Base-by-base conservation (phyloP, 75 land plant genomes). In the Pinus tabuliformis region DNA sequence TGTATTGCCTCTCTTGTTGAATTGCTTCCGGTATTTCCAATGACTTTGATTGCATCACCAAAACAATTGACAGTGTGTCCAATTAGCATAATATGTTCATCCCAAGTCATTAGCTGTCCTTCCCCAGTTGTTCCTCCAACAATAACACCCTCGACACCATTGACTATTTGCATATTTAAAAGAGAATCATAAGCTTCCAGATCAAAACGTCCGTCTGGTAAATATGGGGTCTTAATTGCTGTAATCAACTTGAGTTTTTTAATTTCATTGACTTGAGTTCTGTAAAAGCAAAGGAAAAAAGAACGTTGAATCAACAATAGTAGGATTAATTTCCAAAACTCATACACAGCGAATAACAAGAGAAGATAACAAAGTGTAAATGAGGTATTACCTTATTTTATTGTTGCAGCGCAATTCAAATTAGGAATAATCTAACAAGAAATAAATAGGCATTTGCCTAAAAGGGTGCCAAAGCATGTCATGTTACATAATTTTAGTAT, bases 21-120 rank as follows among this genome's bases (percentile, higher is more conserved):
- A 73, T 94, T 94, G 83, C 97, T 94, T 56, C 97, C 97, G n/a
- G 95, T 90, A 84, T 92, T 94, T 12, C 97, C 97, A 70, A 93
- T 84, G 20, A 92, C 94, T 77, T 91, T 91, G 30, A 93, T 89
- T 58, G 80, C 72, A 49, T 78, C 86, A 54, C 92, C 92, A 81
- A 93, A 93, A 80, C 83, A 86, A 65, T 80, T 84, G 65, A 92
- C 87, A 14, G 94, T 92, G 78, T 93, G 95, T 22, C 83, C 92
- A 75, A 93, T 93, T 28, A 93, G 94, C 96, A 89, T 89, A 56
- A 93, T 92, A 79, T 92, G 96, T 72, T 93, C 96, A 75, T 92
- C 94, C 96, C 96, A 93, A 76, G 83, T 84, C 96, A 93, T 92
- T 33, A 93, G 83, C 59, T 93, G 96, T 24, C 96, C 96, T 80